Evolutionary conservation across 208 protist genomes (phyloP).

Genomic region (Angomonas deanei): DNA sequence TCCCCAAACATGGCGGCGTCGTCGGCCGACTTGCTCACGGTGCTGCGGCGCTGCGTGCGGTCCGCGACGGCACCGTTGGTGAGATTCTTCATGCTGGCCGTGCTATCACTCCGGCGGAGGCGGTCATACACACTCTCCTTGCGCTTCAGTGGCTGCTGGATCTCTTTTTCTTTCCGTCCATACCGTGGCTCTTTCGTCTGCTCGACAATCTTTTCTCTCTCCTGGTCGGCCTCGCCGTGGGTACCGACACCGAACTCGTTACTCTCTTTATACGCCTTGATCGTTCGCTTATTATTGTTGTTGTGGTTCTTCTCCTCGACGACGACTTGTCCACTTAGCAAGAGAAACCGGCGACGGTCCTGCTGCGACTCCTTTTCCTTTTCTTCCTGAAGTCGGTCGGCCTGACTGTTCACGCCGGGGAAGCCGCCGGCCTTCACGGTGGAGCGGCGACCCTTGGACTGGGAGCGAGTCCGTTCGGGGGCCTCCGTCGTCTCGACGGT

Average conservation of each 20-base stretch:
- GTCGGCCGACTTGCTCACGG: no score
- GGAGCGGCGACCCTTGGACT: background rate
- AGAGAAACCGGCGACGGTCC: background rate
- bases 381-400: background rate
- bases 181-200: background rate
- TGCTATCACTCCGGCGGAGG: background rate
- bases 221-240: background rate
- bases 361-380: background rate
- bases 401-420: background rate
- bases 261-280: background rate
- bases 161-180: background rate
- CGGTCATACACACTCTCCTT: slow-evolving; percentile 2
- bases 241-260: background rate
- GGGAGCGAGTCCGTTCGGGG: background rate
- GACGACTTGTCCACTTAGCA: background rate
- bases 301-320: background rate
- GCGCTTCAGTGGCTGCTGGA: background rate
- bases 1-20: no score
- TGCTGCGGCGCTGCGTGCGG: no score
- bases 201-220: background rate
- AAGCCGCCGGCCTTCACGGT: background rate
- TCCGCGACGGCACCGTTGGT: background rate
- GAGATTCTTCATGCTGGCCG: background rate
- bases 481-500: background rate
- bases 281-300: background rate